Base-by-base conservation (phyloP, 768 basidiomycete genomes). In the Pleurotus giganteus region DNA sequence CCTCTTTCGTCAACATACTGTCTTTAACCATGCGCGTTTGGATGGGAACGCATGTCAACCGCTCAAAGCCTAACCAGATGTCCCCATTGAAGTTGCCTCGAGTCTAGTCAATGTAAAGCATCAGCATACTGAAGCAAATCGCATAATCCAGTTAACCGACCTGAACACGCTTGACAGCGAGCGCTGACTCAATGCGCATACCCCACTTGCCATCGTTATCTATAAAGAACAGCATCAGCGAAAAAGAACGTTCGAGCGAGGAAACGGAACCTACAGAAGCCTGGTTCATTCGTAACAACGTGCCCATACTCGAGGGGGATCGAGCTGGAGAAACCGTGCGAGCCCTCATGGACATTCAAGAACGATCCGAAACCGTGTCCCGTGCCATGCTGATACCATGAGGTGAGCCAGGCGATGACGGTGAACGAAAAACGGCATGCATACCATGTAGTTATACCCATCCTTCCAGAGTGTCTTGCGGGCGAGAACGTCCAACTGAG, bases 281-380 rank as follows among this genome's bases (percentile, higher is more conserved):
- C 94, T 44, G 94, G 96, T 71, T 98, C 94, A 63, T 97, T 95
- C 44, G 94, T 94, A 55, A 95, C 84, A 61, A 95, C 85, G 69
- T 97, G 86, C 9, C 97, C 97, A n/a, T 85, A 84, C 21, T 79
- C 76, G 28, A 98, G 79, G 2, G 90, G 80, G 27, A 85, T 77
- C 36, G 75, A 75, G 63, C 78, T 84, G 19, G 83, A 78, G 71
- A 96, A 91, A 36, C 87, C 82, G 56, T 93, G 84, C 13, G 91
- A 83, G 9, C 94, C 90, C 72, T 92, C 91, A 62, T 93, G 89
- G 19, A 91, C 89, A 55, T 82, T 89, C 65, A 95, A 75, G 74
- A 89, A 96, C 31, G 88, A 85, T 17, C 93, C 93, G 60, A 95
- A 82, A 21, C 93, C 94, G 65, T 96, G 93, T 4, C 93, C 93